Conservation (phyloP, 2,329 filamentous ascomycete species). For the Arthroderma sp. region DNA sequence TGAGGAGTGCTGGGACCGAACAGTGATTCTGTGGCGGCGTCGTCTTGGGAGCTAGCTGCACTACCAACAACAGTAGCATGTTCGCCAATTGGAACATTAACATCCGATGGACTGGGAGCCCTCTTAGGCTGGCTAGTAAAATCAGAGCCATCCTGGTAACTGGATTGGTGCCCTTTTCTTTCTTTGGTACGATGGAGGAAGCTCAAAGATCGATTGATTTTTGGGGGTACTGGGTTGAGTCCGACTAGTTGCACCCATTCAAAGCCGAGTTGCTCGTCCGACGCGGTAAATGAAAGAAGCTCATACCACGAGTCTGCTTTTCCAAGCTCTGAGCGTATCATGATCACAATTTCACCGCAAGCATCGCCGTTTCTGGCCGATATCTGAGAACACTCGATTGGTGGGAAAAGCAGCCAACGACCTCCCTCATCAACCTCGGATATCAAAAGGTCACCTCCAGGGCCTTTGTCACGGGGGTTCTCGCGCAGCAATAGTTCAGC, state of each 20-base stretch:
- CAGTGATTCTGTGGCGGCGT: neutral
- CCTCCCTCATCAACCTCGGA: conserved; percentile 71
- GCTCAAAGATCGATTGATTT: conserved; percentile 41
- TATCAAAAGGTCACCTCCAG: conserved; percentile 74
- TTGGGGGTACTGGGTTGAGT: conserved; percentile 48
- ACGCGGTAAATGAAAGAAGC: conserved; percentile 60
- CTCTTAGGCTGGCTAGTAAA: conserved; percentile 25
- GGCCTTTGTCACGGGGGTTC: conserved; percentile 51
- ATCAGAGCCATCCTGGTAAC: conserved; percentile 12
- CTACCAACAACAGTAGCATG: conserved; percentile 4
- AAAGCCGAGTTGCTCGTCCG: conserved; percentile 60
- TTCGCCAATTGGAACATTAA: conserved; percentile 51
- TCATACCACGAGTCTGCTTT: conserved; percentile 64
- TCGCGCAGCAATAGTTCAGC: conserved; percentile 80
- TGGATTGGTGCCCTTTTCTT: conserved; percentile 13
- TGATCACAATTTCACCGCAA: conserved; percentile 64
- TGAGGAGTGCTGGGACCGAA: neutral
- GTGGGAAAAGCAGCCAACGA: conserved; percentile 83
- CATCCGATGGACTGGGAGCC: conserved; percentile 36
- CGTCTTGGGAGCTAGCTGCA: neutral
- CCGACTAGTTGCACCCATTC: conserved; percentile 87
- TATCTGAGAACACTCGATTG: conserved; percentile 56
- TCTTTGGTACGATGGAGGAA: conserved; percentile 35
- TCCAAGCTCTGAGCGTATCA: conserved; percentile 62
- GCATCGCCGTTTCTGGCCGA: conserved; percentile 67